These are phyloP conservation scores for Clonostachys rosea DNA, from an alignment of 2,329 filamentous ascomycete genomes.

Conservation along the genomic window DNA sequence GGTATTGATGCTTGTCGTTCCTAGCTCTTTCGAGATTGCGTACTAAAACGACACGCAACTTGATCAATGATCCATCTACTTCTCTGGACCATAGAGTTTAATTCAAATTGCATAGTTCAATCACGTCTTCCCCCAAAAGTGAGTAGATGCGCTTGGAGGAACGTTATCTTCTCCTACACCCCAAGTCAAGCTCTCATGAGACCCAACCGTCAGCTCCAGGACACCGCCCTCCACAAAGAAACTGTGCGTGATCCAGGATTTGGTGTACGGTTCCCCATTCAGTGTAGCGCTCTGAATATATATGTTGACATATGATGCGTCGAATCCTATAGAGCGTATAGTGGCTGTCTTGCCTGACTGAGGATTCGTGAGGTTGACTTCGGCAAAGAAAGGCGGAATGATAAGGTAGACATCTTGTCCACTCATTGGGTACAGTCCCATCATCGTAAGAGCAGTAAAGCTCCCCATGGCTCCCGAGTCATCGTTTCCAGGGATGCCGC, in stretches of 20 bases:
- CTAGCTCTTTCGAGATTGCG: no score
- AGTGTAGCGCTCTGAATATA: slow-evolving; percentile 55
- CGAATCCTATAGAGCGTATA: slow-evolving; percentile 20
- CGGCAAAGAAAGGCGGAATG: slow-evolving; percentile 43
- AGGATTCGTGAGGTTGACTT: slow-evolving; percentile 28
- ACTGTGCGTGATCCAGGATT: slow-evolving; percentile 56
- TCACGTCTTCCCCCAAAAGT: slow-evolving; percentile 1
- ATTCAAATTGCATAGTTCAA: no score
- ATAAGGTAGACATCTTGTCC: slow-evolving; percentile 50
- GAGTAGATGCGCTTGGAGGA: slow-evolving; percentile 3
- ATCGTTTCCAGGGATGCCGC: slow-evolving; percentile 53
- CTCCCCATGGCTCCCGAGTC: slow-evolving; percentile 50
- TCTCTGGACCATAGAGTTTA: no score
- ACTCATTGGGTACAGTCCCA: slow-evolving; percentile 50
- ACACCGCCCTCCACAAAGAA: slow-evolving; percentile 55
- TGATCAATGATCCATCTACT: no score
- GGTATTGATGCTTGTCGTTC: no score
- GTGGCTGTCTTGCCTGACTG: slow-evolving; percentile 16
- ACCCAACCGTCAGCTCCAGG: slow-evolving; percentile 49
- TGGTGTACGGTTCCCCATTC: slow-evolving; percentile 47
- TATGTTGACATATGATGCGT: slow-evolving; percentile 42
- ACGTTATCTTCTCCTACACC: background rate
- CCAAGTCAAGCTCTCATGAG: slow-evolving; percentile 34
- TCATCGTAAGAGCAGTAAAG: slow-evolving; percentile 42
- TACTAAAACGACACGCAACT: no score